These are phyloP conservation scores for Mortierella sp. DNA, from an alignment of 371 early-diverging fungal genomes.

Conservation along the genomic window DNA sequence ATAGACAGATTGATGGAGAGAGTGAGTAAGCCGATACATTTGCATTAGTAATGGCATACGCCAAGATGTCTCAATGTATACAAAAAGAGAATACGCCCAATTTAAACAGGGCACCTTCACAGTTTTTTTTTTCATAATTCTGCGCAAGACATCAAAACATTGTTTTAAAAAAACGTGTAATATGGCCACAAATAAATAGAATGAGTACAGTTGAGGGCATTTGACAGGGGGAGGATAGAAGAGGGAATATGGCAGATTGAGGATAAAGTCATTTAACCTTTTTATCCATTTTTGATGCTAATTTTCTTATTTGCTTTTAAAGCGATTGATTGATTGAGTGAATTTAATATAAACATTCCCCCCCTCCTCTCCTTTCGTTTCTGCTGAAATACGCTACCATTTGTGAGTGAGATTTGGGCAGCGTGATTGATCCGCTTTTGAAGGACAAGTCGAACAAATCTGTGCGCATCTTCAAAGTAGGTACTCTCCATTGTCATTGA, in stretches of 20 bases:
- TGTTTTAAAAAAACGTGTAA: not conserved
- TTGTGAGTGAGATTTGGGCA: constrained; percentile 41
- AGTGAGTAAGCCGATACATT: no score
- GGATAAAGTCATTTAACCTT: constrained; percentile 15
- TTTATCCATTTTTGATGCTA: not conserved
- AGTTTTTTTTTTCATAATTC: no score
- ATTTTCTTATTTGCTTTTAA: not conserved
- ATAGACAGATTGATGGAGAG: not conserved
- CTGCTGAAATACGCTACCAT: constrained; percentile 23
- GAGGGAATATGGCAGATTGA: no score
- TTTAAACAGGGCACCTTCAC: no score
- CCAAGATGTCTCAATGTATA: not conserved
- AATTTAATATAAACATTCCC: not conserved
- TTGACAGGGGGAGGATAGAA: no score
- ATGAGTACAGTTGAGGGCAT: no score
- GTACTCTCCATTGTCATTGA: constrained; percentile 14
- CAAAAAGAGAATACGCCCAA: not conserved
- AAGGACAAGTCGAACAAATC: constrained; percentile 34
- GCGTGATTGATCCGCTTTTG: constrained; percentile 39
- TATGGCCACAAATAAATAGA: not conserved
- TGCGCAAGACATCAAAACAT: no score
- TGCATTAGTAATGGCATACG: not conserved
- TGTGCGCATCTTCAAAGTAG: constrained; percentile 31
- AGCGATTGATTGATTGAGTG: not conserved
- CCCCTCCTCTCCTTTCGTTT: no score